Base-by-base conservation (phyloP, 192 early-diverging fungal genomes). In the Pilaira anomala region DNA sequence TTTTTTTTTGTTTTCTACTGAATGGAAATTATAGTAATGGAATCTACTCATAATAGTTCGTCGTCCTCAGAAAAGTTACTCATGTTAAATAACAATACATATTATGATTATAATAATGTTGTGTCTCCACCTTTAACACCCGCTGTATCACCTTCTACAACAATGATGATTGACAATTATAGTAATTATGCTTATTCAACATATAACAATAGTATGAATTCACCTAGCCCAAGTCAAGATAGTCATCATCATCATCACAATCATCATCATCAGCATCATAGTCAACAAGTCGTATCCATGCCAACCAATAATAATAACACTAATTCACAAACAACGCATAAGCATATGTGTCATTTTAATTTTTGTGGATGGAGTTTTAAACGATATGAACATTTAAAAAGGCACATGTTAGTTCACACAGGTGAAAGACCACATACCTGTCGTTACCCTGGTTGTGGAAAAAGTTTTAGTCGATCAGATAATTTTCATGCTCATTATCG, bases 381-480 rank as follows among this genome's bases (percentile, higher is more conserved):
- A 74, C 78, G 89, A 26, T 90, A 87, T 40, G 88, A 91, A 67
- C 91, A 93, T 62, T 76, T 93, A 19, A 91, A 88, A 45, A 83
- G 90, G 36, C 91, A 91, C 62, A 82, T 86, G 80, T 76, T 89
- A 50, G 87, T 85, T 1, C 90, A 91, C 64, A 86, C 90, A 48
- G 88, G 88, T 50, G 87, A 87, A 60, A 75, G 85, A 46, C 86
- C 88, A 28, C 83, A 88, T 69, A 67, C 77, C 36, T 91, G 89
- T 72, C 75, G 75, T 48, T 81, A 79, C 69, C 73, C 83, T 36
- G 85, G 83, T 56, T 93, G 91, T 68, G 87, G 85, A 66, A 91
- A 91, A 74, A 80, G 78, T 13, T 93, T 93, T 68, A 89, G 87
- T 64, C 83, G 88, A 60, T 89, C 89, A 18, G 88, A 88, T 48